Evolutionary conservation across 345 rosid genomes (phyloP).

Genomic region (Arabidopsis suecica): DNA sequence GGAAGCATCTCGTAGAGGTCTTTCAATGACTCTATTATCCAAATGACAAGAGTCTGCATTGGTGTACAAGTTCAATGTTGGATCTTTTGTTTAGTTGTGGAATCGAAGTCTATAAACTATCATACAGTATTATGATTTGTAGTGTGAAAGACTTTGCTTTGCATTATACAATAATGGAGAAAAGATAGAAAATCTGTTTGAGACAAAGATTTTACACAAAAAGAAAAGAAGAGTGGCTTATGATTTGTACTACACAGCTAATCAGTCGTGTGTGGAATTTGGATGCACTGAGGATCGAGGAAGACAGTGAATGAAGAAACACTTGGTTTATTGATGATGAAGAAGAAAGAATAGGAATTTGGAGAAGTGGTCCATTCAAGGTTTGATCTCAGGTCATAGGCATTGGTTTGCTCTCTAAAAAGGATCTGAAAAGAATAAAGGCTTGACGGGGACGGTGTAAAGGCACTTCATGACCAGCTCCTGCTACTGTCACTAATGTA

Average conservation of each 20-base stretch:
- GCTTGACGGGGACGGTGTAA: constrained; percentile 86
- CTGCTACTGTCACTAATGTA: constrained; percentile 76
- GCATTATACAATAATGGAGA: neutral
- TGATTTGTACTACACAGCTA: constrained; percentile 16
- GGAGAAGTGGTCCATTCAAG: constrained; percentile 16
- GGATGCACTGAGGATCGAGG: constrained; percentile 4
- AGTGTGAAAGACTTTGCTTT: neutral
- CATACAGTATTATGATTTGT: neutral
- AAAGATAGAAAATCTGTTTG: neutral
- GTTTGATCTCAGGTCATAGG: constrained; percentile 46
- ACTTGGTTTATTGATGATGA: constrained; percentile 22
- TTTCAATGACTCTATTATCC: constrained; percentile 1
- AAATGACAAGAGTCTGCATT: neutral
- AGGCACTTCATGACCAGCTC: constrained; percentile 98
- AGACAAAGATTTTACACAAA: constrained; percentile 12
- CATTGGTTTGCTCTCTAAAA: constrained; percentile 77
- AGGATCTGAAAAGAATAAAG: constrained; percentile 82
- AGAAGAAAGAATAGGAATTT: constrained; percentile 36
- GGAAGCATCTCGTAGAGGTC: neutral
- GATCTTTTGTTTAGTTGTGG: constrained; percentile 3
- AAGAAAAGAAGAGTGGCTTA: constrained; percentile 10
- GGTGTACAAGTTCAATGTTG: neutral
- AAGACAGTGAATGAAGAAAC: constrained; percentile 25
- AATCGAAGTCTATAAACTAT: neutral
- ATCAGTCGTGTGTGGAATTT: neutral